Evolutionary conservation across 2,329 filamentous ascomycete species (phyloP).

Genomic region (Pestalotiopsis sp.): DNA sequence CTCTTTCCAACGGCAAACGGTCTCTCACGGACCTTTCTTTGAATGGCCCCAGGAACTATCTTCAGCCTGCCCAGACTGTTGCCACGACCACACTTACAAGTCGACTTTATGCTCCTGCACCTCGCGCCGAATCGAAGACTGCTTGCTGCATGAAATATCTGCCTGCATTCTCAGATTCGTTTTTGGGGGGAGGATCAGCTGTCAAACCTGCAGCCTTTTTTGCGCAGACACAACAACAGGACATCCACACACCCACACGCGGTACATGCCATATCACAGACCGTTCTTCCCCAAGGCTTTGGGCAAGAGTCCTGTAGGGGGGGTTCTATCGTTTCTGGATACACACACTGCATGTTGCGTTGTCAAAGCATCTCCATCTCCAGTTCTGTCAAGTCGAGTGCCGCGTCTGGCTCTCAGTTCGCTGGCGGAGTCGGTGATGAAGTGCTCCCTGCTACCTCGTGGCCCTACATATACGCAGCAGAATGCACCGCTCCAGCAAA

Average conservation of each 20-base stretch:
- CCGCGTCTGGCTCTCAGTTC: neutral
- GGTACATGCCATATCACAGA: neutral
- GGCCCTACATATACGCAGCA: neutral
- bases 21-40: neutral
- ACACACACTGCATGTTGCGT: neutral
- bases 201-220: slow-evolving; percentile 9
- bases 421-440: neutral
- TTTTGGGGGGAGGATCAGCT: slow-evolving; percentile 1
- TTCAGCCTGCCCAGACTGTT: neutral
- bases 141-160: neutral
- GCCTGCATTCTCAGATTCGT: slow-evolving; percentile 9
- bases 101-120: neutral
- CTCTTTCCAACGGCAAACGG: too few species aligned
- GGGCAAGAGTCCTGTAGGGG: neutral
- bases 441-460: neutral
- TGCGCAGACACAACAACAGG: too few species aligned
- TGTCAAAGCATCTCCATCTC: neutral
- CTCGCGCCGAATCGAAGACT: neutral
- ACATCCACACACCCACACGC: neutral
- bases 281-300: neutral
- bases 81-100: neutral
- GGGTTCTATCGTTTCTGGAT: neutral
- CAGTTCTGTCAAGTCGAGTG: neutral
- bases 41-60: neutral
- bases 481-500: too few species aligned